phyloP scores from a whole-genome alignment of 371 early-diverging fungal genomes.

The Mortierella sp. region DNA sequence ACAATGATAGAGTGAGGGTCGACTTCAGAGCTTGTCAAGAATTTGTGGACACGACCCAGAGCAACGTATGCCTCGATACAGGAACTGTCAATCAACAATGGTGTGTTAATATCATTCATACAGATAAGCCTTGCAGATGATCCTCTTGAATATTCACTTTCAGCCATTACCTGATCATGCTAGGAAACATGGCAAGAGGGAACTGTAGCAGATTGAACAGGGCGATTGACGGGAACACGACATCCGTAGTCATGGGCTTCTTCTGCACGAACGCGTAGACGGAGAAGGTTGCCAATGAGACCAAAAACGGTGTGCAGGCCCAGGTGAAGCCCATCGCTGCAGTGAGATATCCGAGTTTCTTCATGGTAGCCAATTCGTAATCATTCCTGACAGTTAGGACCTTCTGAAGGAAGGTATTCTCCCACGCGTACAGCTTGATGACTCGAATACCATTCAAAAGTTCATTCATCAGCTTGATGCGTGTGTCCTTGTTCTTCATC shows the following conservation, averaged over 20 bases:
- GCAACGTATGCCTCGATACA: conserved; percentile 90
- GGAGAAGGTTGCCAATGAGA: conserved; percentile 86
- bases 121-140: neutral
- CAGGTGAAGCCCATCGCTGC: conserved; percentile 73
- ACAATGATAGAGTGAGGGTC: conserved; percentile 70
- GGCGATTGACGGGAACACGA: conserved; percentile 90
- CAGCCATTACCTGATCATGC: conserved; percentile 55
- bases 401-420: conserved; percentile 59
- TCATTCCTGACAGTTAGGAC: conserved; percentile 81
- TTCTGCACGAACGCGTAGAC: conserved; percentile 71
- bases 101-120: neutral
- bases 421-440: conserved; percentile 85
- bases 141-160: neutral
- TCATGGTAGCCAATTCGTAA: conserved; percentile 80
- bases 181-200: conserved; percentile 86
- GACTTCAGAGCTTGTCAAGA: conserved; percentile 80
- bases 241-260: conserved; percentile 74
- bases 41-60: conserved; percentile 78
- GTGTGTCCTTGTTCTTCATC: conserved; percentile 91
- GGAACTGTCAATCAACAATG: conserved; percentile 63
- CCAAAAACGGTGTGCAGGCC: conserved; percentile 89
- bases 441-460: conserved; percentile 93
- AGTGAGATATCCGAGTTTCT: conserved; percentile 75
- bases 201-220: conserved; percentile 94
- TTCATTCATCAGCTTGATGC: conserved; percentile 95